phyloP scores from a whole-genome alignment of 768 basidiomycete species.

The Leccinum olivaceopallidum region DNA sequence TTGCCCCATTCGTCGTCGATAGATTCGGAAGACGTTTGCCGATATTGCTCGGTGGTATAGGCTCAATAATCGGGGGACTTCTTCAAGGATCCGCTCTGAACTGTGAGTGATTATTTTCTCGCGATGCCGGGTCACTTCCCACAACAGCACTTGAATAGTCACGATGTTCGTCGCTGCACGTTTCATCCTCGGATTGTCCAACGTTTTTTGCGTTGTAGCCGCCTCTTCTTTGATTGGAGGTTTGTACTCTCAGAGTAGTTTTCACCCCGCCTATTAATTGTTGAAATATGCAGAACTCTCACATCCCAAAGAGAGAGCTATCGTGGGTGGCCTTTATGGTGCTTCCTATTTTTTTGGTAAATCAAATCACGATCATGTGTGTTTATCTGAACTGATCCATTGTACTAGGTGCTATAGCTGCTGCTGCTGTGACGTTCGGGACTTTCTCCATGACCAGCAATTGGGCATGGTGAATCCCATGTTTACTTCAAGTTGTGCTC shows the following conservation, averaged over 20 bases:
- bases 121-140: neutral
- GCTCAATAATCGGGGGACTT: neutral
- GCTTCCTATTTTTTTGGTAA: neutral
- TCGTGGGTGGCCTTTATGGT: neutral
- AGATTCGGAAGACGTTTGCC: neutral
- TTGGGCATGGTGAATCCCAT: neutral
- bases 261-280: neutral
- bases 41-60: neutral
- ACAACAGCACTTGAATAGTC: neutral
- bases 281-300: neutral
- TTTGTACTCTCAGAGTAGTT: neutral
- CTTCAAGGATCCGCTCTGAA: neutral
- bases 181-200: neutral
- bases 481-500: neutral
- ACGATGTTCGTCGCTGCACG: neutral
- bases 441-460: neutral
- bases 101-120: neutral
- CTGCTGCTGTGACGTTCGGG: neutral
- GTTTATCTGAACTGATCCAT: neutral
- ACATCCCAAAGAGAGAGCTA: neutral
- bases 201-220: neutral
- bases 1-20: neutral
- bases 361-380: neutral
- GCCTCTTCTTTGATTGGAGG: neutral
- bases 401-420: neutral